Base-by-base conservation (phyloP, 73 alveolate species). In the Tetrahymena borealis region DNA sequence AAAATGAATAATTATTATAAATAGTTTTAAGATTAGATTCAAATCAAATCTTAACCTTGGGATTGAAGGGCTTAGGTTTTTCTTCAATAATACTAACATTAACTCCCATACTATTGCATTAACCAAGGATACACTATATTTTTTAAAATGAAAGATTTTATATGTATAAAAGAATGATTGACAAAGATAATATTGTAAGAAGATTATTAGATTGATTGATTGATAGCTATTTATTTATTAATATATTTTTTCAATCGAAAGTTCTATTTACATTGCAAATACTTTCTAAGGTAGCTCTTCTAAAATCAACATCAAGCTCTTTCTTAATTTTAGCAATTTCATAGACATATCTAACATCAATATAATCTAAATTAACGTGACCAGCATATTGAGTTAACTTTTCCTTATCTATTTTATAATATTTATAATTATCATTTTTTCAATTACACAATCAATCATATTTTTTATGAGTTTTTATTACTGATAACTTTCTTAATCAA, bases 401-500 rank as follows among this genome's bases (percentile, higher is more conserved):
- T 60, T 60, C 85, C 28, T 60, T 60, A 32, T 24, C 85, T 60
- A 60, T 60, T 60, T 2, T n/a, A n/a, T n/a, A n/a, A 60, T 60
- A 60, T 18, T 24, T 28, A 60, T 24, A 20, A 20, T 13, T n/a
- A 24, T 6, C 85, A 15, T 60, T 60, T 24, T 24, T 15, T 15
- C 85, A 24, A 60, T 60, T 60, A n/a, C n/a, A n/a, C n/a, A 13
- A 60, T 20, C 85, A 60, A 60, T n/a, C 85, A 1, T 60, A 24
- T 5, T 10, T 7, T 60, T 77, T 94, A 42, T 20, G 90, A 94
- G 31, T 91, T 78, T 33, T 77, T 90, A 7, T 91, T 92, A 39
- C 98, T 97, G 9, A 97, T 90, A 7, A 97, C 98, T 85, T 96
- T 96, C 91, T 96, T 96, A 38, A 96, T 38, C 90, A 96, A 96